These are phyloP conservation scores for Fusarium caatingaense DNA, from an alignment of 2,329 filamentous ascomycete species.

Conservation along the genomic window DNA sequence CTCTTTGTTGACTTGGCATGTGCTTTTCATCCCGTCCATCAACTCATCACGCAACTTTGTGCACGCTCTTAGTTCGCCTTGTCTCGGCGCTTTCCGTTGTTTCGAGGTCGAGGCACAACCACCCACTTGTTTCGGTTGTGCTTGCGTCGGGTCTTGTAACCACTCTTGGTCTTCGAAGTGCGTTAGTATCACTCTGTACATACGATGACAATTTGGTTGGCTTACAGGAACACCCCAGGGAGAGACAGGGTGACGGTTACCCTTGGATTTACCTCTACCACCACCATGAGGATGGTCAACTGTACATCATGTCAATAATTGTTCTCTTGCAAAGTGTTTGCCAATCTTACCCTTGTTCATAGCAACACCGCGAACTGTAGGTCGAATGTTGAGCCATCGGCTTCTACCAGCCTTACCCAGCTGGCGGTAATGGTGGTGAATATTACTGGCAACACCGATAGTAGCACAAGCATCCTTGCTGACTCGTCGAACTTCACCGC, in stretches of 20 bases:
- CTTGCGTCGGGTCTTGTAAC: conserved; percentile 91
- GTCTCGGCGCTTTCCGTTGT: conserved; percentile 87
- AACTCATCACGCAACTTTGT: conserved; percentile 36
- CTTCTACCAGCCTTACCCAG: conserved; percentile 95
- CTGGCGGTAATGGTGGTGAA: conserved; percentile 88
- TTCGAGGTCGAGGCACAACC: conserved; percentile 83
- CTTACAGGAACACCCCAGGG: conserved; percentile 96
- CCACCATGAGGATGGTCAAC: conserved; percentile 98
- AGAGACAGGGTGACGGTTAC: conserved; percentile 93
- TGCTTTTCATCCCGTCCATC: conserved; percentile 22
- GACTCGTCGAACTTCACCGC: conserved; percentile 90
- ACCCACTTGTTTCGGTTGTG: conserved; percentile 93
- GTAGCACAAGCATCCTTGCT: conserved; percentile 94
- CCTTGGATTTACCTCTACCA: conserved; percentile 99
- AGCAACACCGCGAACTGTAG: conserved; percentile 94
- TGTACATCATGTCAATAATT: conserved; percentile 48
- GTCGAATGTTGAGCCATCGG: conserved; percentile 92
- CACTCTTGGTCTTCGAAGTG: conserved; percentile 74
- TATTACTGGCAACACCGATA: conserved; percentile 93
- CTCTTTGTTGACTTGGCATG: conserved; percentile 19
- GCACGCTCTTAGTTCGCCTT: conserved; percentile 60
- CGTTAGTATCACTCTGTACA: conserved; percentile 20
- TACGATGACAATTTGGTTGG: conserved; percentile 43
- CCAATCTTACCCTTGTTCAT: conserved; percentile 87
- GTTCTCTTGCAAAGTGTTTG: neutral